These are phyloP conservation scores for Sporothrix schenckii DNA, from an alignment of 2,329 filamentous ascomycete genomes.

Conservation along the genomic window DNA sequence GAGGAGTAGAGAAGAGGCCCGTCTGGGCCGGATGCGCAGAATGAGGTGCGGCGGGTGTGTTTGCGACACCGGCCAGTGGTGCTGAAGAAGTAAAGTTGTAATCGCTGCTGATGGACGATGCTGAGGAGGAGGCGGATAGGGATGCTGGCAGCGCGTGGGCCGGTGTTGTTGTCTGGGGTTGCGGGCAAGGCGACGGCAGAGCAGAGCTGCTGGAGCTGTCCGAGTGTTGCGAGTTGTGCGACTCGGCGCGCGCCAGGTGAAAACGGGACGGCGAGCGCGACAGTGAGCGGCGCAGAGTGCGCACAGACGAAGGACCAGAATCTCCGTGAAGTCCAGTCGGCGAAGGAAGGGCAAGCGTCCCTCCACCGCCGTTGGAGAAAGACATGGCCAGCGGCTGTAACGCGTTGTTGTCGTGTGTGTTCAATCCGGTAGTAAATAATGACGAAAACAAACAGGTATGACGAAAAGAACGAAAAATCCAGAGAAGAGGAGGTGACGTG, in stretches of 20 bases:
- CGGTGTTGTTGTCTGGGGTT: constrained; percentile 34
- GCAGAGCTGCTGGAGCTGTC: constrained; percentile 60
- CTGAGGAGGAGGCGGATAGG: constrained; percentile 29
- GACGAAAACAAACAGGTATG: background rate
- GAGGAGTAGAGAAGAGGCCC: constrained; percentile 63
- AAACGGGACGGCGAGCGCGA: constrained; percentile 95
- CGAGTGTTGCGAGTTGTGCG: constrained; percentile 53
- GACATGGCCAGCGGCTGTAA: constrained; percentile 49
- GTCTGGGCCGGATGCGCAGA: constrained; percentile 35
- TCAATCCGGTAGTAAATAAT: background rate
- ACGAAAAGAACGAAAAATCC: background rate
- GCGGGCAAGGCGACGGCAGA: constrained; percentile 55
- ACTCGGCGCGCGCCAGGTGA: constrained; percentile 58
- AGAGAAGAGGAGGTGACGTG: background rate
- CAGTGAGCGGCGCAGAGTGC: constrained; percentile 81
- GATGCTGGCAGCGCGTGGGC: constrained; percentile 30
- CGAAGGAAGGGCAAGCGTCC: constrained; percentile 83
- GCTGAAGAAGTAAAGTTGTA: constrained; percentile 28
- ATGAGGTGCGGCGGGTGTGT: constrained; percentile 32
- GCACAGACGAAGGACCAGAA: constrained; percentile 74
- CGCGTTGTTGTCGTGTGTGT: background rate
- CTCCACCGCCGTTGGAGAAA: constrained; percentile 64
- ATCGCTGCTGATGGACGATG: constrained; percentile 30
- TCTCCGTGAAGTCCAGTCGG: constrained; percentile 82
- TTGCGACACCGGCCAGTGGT: constrained; percentile 28